These are phyloP conservation scores for Brasenia schreberi DNA, from an alignment of 164 flowering plant species.

Conservation along the genomic window DNA sequence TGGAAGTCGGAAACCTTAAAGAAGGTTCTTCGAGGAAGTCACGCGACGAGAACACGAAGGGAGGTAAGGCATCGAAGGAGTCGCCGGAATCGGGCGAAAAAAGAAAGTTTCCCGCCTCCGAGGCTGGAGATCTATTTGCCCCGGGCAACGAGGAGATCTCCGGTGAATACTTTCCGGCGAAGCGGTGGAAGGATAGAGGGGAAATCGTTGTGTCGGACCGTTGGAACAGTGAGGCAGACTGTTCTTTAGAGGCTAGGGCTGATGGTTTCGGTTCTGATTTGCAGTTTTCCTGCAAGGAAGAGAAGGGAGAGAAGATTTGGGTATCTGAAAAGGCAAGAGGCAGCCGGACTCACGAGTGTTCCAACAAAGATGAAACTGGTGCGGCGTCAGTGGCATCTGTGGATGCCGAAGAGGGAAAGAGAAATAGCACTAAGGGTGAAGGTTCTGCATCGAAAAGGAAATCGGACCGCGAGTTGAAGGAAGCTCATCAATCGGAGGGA, in stretches of 20 bases:
- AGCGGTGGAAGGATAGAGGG: constrained; percentile 17
- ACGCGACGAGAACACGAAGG: constrained; percentile 8
- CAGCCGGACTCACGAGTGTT: constrained; percentile 28
- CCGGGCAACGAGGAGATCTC: constrained; percentile 11
- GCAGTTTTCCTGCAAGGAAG: background rate
- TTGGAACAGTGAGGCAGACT: constrained; percentile 23
- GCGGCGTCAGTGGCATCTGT: constrained; percentile 3
- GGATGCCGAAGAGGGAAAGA: constrained; percentile 25
- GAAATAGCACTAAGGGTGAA: constrained; percentile 18
- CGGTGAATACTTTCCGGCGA: constrained; percentile 12
- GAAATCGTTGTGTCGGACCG: constrained; percentile 15
- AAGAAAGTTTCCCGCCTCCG: constrained; percentile 7
- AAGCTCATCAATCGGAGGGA: constrained; percentile 18
- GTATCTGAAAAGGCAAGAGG: constrained; percentile 27
- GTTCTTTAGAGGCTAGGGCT: constrained; percentile 8
- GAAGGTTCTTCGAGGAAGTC: constrained; percentile 8
- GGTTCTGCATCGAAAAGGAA: constrained; percentile 18
- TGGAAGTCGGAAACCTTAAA: constrained; percentile 3
- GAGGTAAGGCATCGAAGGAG: constrained; percentile 15
- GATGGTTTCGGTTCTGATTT: constrained; percentile 14
- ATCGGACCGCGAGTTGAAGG: constrained; percentile 37
- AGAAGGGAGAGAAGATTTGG: constrained; percentile 16
- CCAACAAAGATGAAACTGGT: constrained; percentile 24
- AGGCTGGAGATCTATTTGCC: constrained; percentile 9
- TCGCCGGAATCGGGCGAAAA: constrained; percentile 9